Evolutionary conservation across 164 flowering plant species (phyloP).

Genomic region (Vitis cinerea): DNA sequence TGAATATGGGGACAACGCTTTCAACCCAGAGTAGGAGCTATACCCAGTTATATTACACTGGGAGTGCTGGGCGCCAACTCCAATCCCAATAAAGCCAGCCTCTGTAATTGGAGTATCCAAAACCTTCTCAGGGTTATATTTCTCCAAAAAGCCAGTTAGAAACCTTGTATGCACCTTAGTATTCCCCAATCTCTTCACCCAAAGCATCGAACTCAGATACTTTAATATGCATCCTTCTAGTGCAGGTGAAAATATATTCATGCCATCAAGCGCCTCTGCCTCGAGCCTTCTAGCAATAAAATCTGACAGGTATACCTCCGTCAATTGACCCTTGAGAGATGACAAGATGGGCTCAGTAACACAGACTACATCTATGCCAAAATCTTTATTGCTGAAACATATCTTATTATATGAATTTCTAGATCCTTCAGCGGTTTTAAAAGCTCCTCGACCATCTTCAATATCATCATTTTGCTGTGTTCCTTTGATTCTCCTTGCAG

Average conservation of each 20-base stretch:
- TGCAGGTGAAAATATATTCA: slow-evolving; percentile 4
- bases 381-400: too few species aligned
- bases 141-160: too few species aligned
- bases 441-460: slow-evolving; percentile 1
- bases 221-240: slow-evolving; percentile 1
- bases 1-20: slow-evolving; percentile 81
- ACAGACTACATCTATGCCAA: background rate
- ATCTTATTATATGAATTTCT: background rate
- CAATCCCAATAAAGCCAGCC: too few species aligned
- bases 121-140: too few species aligned
- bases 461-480: too few species aligned
- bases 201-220: background rate
- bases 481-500: too few species aligned
- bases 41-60: slow-evolving; percentile 91
- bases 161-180: too few species aligned
- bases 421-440: slow-evolving; percentile 1
- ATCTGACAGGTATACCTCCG: slow-evolving; percentile 5
- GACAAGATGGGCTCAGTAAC: slow-evolving; percentile 3
- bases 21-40: slow-evolving; percentile 73
- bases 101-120: too few species aligned
- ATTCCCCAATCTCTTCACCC: background rate
- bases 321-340: slow-evolving; percentile 4
- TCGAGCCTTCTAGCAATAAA: slow-evolving; percentile 12
- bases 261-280: slow-evolving; percentile 9
- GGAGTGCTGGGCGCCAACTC: too few species aligned